A percentile compares a stretch with the other conserved stretches of the same genome.
phyloP scores from a whole-genome alignment of 2,329 filamentous ascomycete species.

The Aspergillus awamori region DNA sequence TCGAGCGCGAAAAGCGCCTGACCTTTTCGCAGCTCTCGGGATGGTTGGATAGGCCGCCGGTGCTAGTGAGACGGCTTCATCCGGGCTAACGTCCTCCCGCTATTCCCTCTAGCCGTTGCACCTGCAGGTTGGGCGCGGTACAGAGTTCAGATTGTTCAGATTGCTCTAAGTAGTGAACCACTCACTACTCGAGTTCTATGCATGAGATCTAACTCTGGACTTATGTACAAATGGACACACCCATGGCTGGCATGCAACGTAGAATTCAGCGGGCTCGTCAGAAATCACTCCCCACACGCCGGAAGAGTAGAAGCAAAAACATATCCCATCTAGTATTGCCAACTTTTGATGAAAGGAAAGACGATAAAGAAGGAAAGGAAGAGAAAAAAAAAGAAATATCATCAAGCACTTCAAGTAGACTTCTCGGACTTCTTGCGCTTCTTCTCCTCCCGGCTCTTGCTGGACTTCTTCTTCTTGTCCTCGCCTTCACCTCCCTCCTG shows the following conservation, averaged over 20 bases:
- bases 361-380: background rate
- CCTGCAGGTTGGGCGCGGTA: background rate
- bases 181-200: background rate
- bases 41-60: background rate
- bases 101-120: background rate
- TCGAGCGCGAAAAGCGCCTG: background rate
- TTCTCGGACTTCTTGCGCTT: slow-evolving; percentile 45
- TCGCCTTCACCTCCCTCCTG: slow-evolving; percentile 28
- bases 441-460: slow-evolving; percentile 45
- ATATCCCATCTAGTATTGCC: slow-evolving; percentile 18
- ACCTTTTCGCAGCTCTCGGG: background rate
- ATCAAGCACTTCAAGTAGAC: slow-evolving; percentile 23
- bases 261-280: slow-evolving; percentile 4
- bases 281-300: slow-evolving; percentile 37
- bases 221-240: background rate
- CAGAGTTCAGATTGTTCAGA: background rate
- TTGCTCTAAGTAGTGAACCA: background rate
- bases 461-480: slow-evolving; percentile 37
- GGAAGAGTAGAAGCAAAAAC: slow-evolving; percentile 40
- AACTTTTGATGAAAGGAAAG: slow-evolving; percentile 18
- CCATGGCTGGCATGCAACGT: slow-evolving; percentile 1
- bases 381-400: slow-evolving; percentile 6
- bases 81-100: background rate
- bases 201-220: background rate
- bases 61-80: background rate